Base-by-base conservation (phyloP, 306 rosid genomes). In the Sphenostylis stenocarpa region DNA sequence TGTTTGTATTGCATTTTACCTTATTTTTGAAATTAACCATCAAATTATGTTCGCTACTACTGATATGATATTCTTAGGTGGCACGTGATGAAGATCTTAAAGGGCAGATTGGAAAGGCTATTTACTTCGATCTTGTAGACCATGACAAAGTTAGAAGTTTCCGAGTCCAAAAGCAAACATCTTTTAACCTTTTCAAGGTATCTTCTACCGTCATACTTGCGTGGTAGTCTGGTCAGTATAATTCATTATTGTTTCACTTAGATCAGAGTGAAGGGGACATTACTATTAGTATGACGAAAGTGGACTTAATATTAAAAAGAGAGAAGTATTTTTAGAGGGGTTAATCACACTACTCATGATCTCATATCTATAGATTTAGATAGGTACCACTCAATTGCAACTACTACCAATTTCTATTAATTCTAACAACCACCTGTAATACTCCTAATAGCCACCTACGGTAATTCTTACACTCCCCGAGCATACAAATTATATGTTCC, bases 41-140 rank as follows among this genome's bases (percentile, higher is more conserved):
- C 36, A 26, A 67, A 48, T 49, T 72, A 16, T 29, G 17, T 60
- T 61, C 57, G 28, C 61, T 66, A 58, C 66, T 36, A 63, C 85
- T 80, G 69, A 75, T 43, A 29, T 47, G 53, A 70, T 20, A 16
- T 68, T 81, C 49, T 48, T 79, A 93, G 96, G 96, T 93, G 73
- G 94, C 96, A 6, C 77, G 89, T 21, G 91, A 93, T 26, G 94
- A 85, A 70, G 88, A 93, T 52, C 87, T 93, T 21, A 33, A 45
- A 12, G 91, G 75, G 29, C 96, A 93, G 77, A 90, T 93, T 73
- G 98, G 98, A 69, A 93, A 81, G 81, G 91, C 85, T 70, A 84
- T 89, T 56, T 89, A 84, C 85, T 93, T 93, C 87, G 98, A 93
- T 85, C 93, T 90, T 69, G 98, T 90, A 61, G 96, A 93, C 77